Base-by-base conservation (phyloP, 345 rosid genomes). In the Ceriops decandra region DNA sequence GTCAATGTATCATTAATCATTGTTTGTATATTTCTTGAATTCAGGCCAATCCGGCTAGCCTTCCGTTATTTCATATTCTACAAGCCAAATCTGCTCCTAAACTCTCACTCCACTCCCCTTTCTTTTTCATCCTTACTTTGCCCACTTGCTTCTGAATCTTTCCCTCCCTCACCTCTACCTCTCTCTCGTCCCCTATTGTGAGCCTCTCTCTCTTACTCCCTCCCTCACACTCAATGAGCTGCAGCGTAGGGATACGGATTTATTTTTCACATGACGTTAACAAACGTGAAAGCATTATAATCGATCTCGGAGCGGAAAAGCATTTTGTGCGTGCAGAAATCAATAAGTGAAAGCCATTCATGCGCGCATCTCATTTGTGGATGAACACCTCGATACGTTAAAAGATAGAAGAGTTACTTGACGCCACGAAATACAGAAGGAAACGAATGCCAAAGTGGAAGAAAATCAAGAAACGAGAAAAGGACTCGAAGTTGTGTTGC, bases 1-100 rank as follows among this genome's bases (percentile, higher is more conserved):
- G 21, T 33, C 21, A 28, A 31, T 79, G 77, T 79, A 66, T 66
- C 35, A 63, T 68, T 64, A 30, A 24, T 69, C 62, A 51, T 71
- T 67, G 68, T 32, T 4, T 27, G 30, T 47, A 26, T 46, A 42
- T 47, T 17, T 70, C 58, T 74, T 69, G 66, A 69, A 63, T 74
- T 60, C 72, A 69, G 56, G 73, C 73, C 53, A 57, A 32, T 30
- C n/a, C 28, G 20, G 70, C 32, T 33, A 42, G 5, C 32, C 21
- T 57, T 63, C 57, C 56, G 62, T 63, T 52, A 52, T 38, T 66
- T 80, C 60, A 35, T 22, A 10, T 32, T 46, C 71, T 28, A 15
- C 32, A 6, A 24, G 7, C 59, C 46, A 16, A 10, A n/a, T 46
- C 26, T 69, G 31, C 53, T 69, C 26, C 33, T 7, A 13, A 42